A percentile compares a stretch with the other conserved stretches of the same genome.
Evolutionary conservation across 129 eudicot genomes (phyloP).

Genomic region (Ambrosia trifida): DNA sequence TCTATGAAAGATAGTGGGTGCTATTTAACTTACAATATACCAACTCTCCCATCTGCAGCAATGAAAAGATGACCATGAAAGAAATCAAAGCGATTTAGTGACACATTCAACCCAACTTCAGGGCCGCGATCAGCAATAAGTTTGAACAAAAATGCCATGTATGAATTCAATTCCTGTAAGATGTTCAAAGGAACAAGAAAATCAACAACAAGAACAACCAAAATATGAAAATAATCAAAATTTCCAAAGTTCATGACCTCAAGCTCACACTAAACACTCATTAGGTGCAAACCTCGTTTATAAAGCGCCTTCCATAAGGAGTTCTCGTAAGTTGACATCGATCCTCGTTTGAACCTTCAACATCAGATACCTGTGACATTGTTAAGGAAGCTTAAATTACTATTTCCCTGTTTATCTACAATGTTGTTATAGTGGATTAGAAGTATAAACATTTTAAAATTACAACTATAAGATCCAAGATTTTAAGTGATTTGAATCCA

Average conservation of each 20-base stretch:
- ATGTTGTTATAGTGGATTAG: background rate
- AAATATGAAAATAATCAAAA: background rate
- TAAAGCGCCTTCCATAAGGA: constrained; percentile 81
- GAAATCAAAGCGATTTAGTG: constrained; percentile 81
- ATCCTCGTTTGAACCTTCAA: constrained; percentile 66
- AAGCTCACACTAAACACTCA: constrained; percentile 8
- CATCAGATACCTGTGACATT: constrained; percentile 78
- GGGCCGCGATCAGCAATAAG: constrained; percentile 80
- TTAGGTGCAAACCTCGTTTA: constrained; percentile 58
- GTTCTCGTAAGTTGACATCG: constrained; percentile 87
- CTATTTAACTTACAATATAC: constrained; percentile 80
- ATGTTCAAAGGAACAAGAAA: constrained; percentile 18
- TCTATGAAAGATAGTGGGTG: constrained; percentile 15
- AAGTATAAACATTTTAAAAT: background rate
- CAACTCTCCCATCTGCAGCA: constrained; percentile 87
- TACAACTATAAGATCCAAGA: background rate
- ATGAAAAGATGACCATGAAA: constrained; percentile 97
- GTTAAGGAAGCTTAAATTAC: constrained; percentile 16
- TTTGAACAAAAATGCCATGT: constrained; percentile 67
- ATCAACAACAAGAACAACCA: constrained; percentile 6
- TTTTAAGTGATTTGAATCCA: background rate
- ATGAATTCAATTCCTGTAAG: constrained; percentile 79
- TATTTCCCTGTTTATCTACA: background rate
- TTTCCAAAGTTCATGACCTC: background rate
- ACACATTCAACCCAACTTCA: constrained; percentile 69